Evolutionary conservation across 2,329 filamentous ascomycete species (phyloP).

Genomic region (Ceratocystis papillata): DNA sequence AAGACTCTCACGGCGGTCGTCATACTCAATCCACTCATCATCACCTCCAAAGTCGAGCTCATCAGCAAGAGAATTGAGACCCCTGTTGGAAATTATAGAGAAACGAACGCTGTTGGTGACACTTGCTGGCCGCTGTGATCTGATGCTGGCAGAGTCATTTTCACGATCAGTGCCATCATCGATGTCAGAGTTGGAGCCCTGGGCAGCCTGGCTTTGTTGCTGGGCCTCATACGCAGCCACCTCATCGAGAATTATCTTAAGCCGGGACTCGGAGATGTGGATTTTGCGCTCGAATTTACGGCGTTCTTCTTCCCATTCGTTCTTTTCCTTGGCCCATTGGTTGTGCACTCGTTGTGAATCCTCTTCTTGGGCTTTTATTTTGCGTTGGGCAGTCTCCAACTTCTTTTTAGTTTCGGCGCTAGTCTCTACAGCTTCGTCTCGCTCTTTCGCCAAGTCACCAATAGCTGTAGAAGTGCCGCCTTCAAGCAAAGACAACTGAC

Average conservation of each 20-base stretch:
- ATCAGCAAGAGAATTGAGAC: slow-evolving; percentile 69
- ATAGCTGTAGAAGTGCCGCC: slow-evolving; percentile 79
- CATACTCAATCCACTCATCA: slow-evolving; percentile 59
- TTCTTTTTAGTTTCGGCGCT: slow-evolving; percentile 62
- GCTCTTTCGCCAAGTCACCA: slow-evolving; percentile 70
- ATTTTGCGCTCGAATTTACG: slow-evolving; percentile 72
- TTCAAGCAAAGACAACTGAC: slow-evolving; percentile 77
- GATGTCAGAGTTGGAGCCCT: slow-evolving; percentile 39
- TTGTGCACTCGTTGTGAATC: slow-evolving; percentile 67
- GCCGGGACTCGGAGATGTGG: slow-evolving; percentile 76
- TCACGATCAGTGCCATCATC: slow-evolving; percentile 51
- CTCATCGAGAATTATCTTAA: slow-evolving; percentile 78
- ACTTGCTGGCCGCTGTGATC: slow-evolving; percentile 49
- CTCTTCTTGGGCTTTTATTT: slow-evolving; percentile 67
- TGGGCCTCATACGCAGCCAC: slow-evolving; percentile 58
- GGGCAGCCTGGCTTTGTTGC: slow-evolving; percentile 34
- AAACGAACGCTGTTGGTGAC: slow-evolving; percentile 62
- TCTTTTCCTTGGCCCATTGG: slow-evolving; percentile 74
- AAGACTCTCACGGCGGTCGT: slow-evolving; percentile 51
- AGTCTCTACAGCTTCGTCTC: slow-evolving; percentile 69
- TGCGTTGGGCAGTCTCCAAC: slow-evolving; percentile 68
- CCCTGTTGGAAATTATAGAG: slow-evolving; percentile 54
- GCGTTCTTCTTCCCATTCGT: slow-evolving; percentile 73
- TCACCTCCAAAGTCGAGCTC: slow-evolving; percentile 82
- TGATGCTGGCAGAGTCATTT: slow-evolving; percentile 60